phyloP scores from a whole-genome alignment of 805 yeast genomes.

The Brettanomyces bruxellensis region DNA sequence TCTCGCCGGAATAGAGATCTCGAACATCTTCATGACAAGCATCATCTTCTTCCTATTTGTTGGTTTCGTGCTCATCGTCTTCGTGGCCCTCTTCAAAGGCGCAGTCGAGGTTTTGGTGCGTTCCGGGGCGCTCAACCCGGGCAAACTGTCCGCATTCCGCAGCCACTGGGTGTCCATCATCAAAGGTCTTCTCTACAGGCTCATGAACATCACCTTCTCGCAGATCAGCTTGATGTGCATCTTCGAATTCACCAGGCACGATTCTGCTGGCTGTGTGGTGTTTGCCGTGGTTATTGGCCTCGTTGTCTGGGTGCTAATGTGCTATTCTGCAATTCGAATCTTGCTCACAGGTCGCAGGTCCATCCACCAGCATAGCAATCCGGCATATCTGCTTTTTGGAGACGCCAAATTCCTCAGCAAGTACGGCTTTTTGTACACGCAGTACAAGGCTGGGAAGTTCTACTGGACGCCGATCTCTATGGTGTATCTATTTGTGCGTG shows the following conservation, averaged over 20 bases:
- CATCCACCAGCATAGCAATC: conserved; percentile 65
- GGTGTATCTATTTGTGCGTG: conserved; percentile 58
- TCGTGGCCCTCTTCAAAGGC: conserved; percentile 58
- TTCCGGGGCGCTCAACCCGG: conserved; percentile 47
- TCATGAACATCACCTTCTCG: conserved; percentile 78
- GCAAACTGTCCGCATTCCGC: conserved; percentile 70
- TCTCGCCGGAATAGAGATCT: conserved; percentile 75
- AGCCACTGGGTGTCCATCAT: conserved; percentile 74
- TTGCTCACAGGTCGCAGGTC: conserved; percentile 68
- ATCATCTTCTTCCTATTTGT: conserved; percentile 76
- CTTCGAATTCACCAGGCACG: conserved; percentile 83
- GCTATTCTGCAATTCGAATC: conserved; percentile 70
- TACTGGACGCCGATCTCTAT: conserved; percentile 70
- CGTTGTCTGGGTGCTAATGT: conserved; percentile 48
- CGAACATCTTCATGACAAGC: conserved; percentile 80
- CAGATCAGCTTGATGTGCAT: conserved; percentile 72
- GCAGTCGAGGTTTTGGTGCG: conserved; percentile 53
- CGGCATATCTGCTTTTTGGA: conserved; percentile 86
- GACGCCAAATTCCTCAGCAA: conserved; percentile 72
- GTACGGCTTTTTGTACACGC: conserved; percentile 89
- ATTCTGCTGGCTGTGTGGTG: conserved; percentile 75
- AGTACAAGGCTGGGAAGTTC: conserved; percentile 78
- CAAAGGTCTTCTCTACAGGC: conserved; percentile 83
- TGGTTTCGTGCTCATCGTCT: conserved; percentile 50
- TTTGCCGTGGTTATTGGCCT: conserved; percentile 67